Percentiles rank a stretch among this genome's conserved stretches.
phyloP scores from a whole-genome alignment of 768 basidiomycete species.

The Psilocybe sp. region DNA sequence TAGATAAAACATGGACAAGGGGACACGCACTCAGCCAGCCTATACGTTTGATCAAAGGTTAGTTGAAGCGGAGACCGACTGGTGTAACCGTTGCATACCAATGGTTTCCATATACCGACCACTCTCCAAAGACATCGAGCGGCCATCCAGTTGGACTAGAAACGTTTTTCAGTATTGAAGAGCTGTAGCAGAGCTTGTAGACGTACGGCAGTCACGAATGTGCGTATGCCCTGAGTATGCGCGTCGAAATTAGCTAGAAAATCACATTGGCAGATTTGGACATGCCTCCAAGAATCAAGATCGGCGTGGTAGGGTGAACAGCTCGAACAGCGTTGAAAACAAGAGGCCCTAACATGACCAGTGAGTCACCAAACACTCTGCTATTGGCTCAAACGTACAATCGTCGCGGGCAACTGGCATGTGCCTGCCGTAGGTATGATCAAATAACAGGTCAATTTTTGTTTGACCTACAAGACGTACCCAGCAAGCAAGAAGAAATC shows the following conservation, averaged over 20 bases:
- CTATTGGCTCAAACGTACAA: constrained; percentile 40
- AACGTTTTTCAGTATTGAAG: background rate
- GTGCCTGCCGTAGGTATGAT: constrained; percentile 45
- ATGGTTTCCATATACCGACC: constrained; percentile 93
- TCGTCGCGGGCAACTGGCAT: constrained; percentile 77
- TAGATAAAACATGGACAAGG: background rate
- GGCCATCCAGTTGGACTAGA: constrained; percentile 62
- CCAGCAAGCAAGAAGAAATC: constrained; percentile 79
- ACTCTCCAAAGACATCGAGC: constrained; percentile 79
- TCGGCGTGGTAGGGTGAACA: constrained; percentile 72
- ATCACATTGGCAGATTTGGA: background rate
- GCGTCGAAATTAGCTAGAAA: background rate
- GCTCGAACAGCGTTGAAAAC: constrained; percentile 74
- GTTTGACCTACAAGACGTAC: constrained; percentile 29
- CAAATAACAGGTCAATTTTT: background rate
- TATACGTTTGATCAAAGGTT: constrained; percentile 15
- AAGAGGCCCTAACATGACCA: constrained; percentile 50
- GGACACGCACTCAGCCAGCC: constrained; percentile 61
- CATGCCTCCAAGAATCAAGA: constrained; percentile 77
- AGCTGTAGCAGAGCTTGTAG: background rate
- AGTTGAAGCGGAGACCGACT: background rate
- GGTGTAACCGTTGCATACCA: constrained; percentile 39
- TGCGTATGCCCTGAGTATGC: constrained; percentile 59
- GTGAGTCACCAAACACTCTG: background rate
- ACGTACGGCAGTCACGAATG: constrained; percentile 74